These are phyloP conservation scores for Hymenoscyphus scutula DNA, from an alignment of 2,329 filamentous ascomycete genomes.

Conservation along the genomic window DNA sequence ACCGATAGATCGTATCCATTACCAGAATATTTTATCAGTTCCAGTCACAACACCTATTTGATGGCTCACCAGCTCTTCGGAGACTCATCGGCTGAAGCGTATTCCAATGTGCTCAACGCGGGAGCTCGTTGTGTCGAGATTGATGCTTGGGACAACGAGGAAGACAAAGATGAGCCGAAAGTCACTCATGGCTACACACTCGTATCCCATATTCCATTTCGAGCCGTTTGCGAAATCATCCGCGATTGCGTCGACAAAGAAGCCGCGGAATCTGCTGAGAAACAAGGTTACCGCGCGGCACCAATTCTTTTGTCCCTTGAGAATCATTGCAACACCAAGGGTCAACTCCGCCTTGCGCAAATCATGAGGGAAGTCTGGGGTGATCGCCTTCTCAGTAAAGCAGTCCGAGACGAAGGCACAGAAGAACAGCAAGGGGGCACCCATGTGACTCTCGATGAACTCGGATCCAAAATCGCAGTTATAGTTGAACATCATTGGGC, in stretches of 20 bases:
- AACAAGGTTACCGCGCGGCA: constrained; percentile 44
- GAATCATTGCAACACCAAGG: constrained; percentile 61
- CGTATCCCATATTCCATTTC: constrained; percentile 64
- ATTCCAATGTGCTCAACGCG: constrained; percentile 58
- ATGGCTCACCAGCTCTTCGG: constrained; percentile 69
- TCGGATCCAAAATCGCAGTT: constrained; percentile 62
- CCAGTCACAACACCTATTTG: constrained; percentile 72
- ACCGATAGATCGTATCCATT: constrained; percentile 59
- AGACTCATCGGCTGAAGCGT: constrained; percentile 58
- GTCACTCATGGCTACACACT: constrained; percentile 70
- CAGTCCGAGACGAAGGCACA: constrained; percentile 55
- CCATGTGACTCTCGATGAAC: constrained; percentile 57
- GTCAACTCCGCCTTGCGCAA: constrained; percentile 58
- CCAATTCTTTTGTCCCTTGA: constrained; percentile 65
- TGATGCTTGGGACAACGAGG: constrained; percentile 67
- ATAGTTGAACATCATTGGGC: constrained; percentile 67
- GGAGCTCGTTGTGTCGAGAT: constrained; percentile 72
- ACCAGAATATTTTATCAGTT: constrained; percentile 70
- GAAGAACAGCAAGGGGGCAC: constrained; percentile 52
- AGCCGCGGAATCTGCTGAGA: constrained; percentile 42
- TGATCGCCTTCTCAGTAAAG: constrained; percentile 56
- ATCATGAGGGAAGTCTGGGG: constrained; percentile 66
- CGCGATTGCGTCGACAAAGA: constrained; percentile 61
- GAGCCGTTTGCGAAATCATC: constrained; percentile 63
- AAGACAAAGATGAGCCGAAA: constrained; percentile 61